phyloP scores from a whole-genome alignment of 208 protist species.

The Acanthamoeba triangularis region DNA sequence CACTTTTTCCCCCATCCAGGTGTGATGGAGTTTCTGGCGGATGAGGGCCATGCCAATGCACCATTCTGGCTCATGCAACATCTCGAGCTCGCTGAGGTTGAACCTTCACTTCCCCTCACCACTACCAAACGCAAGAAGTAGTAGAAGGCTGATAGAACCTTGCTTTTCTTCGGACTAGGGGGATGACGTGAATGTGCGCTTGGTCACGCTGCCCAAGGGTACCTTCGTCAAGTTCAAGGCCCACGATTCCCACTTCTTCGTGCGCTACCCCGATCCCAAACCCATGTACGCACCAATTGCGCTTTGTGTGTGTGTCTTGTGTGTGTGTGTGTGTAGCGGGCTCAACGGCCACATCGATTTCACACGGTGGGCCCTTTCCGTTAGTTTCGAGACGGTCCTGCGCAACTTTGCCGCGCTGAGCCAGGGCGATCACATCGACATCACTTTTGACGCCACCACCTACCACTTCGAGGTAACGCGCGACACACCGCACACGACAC shows the following conservation, averaged over 20 bases:
- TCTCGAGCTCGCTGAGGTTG: neutral
- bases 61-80: constrained; percentile 43
- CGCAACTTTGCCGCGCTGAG: constrained; percentile 67
- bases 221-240: constrained; percentile 73
- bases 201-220: constrained; percentile 56
- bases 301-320: no score
- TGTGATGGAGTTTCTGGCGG: constrained; percentile 68
- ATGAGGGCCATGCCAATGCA: constrained; percentile 28
- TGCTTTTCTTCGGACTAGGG: neutral
- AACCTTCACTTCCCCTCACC: neutral
- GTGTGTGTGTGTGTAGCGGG: no score
- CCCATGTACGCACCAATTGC: no score
- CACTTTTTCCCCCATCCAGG: neutral
- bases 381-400: constrained; percentile 53
- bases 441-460: constrained; percentile 6
- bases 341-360: neutral
- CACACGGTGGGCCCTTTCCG: neutral
- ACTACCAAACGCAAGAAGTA: neutral
- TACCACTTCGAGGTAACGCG: constrained; percentile 24
- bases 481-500: neutral
- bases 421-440: constrained; percentile 18
- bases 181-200: constrained; percentile 10
- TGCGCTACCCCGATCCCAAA: constrained; percentile 50
- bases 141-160: neutral
- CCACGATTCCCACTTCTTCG: constrained; percentile 45